These are phyloP conservation scores for Paraleonurus japonicus DNA, from an alignment of 257 asterid genomes.

Conservation along the genomic window DNA sequence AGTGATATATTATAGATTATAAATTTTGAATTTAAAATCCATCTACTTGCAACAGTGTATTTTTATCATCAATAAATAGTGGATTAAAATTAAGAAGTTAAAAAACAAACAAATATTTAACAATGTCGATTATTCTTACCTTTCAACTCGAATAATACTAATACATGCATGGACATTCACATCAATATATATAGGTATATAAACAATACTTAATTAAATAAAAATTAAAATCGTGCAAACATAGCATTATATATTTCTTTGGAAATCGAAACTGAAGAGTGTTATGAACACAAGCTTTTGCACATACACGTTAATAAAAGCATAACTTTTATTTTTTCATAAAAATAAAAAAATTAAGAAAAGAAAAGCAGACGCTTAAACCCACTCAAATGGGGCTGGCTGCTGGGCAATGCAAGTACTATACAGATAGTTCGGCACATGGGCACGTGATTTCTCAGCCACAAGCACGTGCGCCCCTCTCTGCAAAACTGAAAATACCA, in stretches of 20 bases:
- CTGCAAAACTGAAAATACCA: background rate
- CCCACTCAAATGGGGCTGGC: constrained; percentile 20
- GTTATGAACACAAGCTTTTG: background rate
- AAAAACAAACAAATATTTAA: background rate
- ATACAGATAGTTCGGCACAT: too few species aligned
- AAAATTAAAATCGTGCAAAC: background rate
- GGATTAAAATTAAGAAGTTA: too few species aligned
- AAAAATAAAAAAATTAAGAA: background rate
- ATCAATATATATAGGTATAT: too few species aligned
- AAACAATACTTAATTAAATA: background rate
- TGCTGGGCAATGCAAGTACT: too few species aligned
- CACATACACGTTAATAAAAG: background rate
- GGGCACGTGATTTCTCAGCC: constrained; percentile 30
- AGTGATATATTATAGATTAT: too few species aligned
- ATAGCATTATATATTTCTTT: background rate
- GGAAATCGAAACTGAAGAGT: background rate
- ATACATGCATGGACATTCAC: background rate
- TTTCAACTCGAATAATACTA: too few species aligned
- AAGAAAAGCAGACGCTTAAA: background rate
- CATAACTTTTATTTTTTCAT: too few species aligned
- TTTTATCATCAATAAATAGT: too few species aligned
- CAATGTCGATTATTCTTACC: background rate
- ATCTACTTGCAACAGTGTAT: too few species aligned
- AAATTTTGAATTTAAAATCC: too few species aligned
- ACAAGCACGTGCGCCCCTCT: constrained; percentile 26